Conservation (phyloP, 139 green algal species). For the Chlamydomonas sphaeroides region DNA sequence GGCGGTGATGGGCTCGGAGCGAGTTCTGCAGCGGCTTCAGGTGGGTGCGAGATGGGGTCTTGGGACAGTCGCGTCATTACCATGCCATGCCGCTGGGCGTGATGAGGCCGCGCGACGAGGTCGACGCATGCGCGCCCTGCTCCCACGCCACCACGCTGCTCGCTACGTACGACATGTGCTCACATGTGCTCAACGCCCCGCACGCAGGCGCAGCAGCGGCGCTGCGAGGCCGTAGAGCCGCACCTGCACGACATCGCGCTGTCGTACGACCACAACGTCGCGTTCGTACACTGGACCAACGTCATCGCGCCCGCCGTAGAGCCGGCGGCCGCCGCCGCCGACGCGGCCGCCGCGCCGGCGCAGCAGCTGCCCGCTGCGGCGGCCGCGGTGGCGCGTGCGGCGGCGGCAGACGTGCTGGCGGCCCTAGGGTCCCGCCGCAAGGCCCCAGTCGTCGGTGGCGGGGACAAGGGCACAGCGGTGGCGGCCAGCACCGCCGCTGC, state of each 20-base stretch:
- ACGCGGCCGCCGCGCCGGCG: not conserved
- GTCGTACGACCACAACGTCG: constrained; percentile 27
- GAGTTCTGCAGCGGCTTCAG: constrained; percentile 8
- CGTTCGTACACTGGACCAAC: constrained; percentile 43
- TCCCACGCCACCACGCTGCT: too few species aligned
- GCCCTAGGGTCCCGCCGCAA: not conserved
- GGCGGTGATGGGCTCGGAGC: constrained; percentile 19
- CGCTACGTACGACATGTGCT: too few species aligned
- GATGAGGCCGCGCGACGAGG: too few species aligned
- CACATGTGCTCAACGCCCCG: too few species aligned
- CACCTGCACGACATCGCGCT: constrained; percentile 26
- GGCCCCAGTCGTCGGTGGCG: not conserved
- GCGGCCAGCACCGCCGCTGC: not conserved
- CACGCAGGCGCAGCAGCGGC: constrained; percentile 19
- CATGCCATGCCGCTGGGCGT: too few species aligned
- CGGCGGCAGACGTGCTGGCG: not conserved
- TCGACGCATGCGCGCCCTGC: too few species aligned
- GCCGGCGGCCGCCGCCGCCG: not conserved
- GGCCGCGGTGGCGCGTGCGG: too few species aligned
- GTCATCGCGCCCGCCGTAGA: not conserved
- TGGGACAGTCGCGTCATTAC: too few species aligned
- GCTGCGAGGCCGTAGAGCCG: not conserved
- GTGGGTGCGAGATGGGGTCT: too few species aligned
- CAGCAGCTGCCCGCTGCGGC: not conserved
- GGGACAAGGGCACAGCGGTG: not conserved